These are phyloP conservation scores for Camelina sativa DNA, from an alignment of 345 rosid genomes.

Conservation along the genomic window DNA sequence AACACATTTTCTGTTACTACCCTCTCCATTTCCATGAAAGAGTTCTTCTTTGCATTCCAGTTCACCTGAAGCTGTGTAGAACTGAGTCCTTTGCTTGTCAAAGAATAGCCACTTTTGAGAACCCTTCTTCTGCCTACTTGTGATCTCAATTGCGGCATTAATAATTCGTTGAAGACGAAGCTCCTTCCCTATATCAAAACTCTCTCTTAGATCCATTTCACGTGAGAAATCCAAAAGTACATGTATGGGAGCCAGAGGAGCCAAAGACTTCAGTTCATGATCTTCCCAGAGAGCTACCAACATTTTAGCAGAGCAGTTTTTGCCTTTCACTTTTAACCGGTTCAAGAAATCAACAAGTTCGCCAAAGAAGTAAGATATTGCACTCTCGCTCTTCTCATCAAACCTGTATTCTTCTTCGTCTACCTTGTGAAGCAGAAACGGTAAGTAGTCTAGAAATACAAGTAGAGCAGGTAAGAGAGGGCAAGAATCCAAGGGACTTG, in stretches of 20 bases:
- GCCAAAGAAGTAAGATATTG: conserved; percentile 63
- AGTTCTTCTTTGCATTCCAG: conserved; percentile 33
- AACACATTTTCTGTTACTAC: conserved; percentile 23
- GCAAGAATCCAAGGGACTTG: conserved; percentile 51
- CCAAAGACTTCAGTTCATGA: conserved; percentile 78
- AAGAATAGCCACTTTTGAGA: conserved; percentile 61
- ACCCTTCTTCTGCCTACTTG: conserved; percentile 51
- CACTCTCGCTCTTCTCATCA: conserved; percentile 59
- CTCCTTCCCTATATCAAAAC: conserved; percentile 51
- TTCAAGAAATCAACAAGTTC: conserved; percentile 55
- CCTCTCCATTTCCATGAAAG: conserved; percentile 39
- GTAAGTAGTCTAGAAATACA: conserved; percentile 79
- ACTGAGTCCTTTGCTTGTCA: conserved; percentile 47
- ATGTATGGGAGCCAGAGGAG: conserved; percentile 60
- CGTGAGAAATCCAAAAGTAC: conserved; percentile 60
- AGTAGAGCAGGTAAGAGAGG: conserved; percentile 76
- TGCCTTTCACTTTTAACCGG: conserved; percentile 45
- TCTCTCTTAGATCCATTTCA: conserved; percentile 46
- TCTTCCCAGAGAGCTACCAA: conserved; percentile 85
- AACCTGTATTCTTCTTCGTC: conserved; percentile 41
- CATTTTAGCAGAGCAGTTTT: conserved; percentile 29
- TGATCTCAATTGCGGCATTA: conserved; percentile 63
- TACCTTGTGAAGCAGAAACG: conserved; percentile 48
- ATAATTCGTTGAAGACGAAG: conserved; percentile 62
- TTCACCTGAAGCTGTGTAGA: conserved; percentile 43